These are phyloP conservation scores for Ogataea chonburiensis DNA, from an alignment of 805 yeast genomes.

Conservation along the genomic window DNA sequence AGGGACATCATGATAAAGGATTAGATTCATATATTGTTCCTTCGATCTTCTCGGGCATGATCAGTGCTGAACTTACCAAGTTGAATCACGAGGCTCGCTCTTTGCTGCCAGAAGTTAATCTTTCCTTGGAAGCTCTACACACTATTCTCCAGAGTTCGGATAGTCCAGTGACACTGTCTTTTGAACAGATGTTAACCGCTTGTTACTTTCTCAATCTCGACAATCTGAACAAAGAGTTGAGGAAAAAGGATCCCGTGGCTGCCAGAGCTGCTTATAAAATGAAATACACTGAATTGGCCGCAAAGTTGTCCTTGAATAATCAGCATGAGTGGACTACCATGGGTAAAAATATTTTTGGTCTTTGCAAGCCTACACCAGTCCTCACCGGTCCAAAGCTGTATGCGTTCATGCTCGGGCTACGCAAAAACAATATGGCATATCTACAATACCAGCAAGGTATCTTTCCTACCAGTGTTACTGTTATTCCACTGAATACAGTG, in stretches of 20 bases:
- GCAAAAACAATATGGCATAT: conserved; percentile 44
- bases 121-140: conserved; percentile 37
- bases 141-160: conserved; percentile 35
- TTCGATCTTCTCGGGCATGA: conserved; percentile 31
- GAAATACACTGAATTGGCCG: conserved; percentile 18
- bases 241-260: conserved; percentile 6
- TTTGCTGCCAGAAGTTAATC: conserved; percentile 31
- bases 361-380: conserved; percentile 12
- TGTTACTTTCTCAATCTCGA: conserved; percentile 35
- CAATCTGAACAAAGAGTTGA: conserved; percentile 22
- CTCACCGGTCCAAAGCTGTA: conserved; percentile 34
- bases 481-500: conserved; percentile 41
- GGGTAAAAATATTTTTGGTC: conserved; percentile 30
- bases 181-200: conserved; percentile 39
- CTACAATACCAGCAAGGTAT: conserved; percentile 21
- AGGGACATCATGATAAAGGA: conserved; percentile 16
- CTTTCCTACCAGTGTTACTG: conserved; percentile 42
- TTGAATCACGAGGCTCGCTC: conserved; percentile 32
- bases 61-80: conserved; percentile 29
- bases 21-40: conserved; percentile 33
- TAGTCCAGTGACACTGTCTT: conserved; percentile 42
- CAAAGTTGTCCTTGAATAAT: conserved; percentile 27
- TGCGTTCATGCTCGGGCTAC: conserved; percentile 49
- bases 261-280: conserved; percentile 29
- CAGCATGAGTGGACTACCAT: conserved; percentile 28